Evolutionary conservation across 75 land plant genomes (phyloP).

Genomic region (Pinus taeda): DNA sequence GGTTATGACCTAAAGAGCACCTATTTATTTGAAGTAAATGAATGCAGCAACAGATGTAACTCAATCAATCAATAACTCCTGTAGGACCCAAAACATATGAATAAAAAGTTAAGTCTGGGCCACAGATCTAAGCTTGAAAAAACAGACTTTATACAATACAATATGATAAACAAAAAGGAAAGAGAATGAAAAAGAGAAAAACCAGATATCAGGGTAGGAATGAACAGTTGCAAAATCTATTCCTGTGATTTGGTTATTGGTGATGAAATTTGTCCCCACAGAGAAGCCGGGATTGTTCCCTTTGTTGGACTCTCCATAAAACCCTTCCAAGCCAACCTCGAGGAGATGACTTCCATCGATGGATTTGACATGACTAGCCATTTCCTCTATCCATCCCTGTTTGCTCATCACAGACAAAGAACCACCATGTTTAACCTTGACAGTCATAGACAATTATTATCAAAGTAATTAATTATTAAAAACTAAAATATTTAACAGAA

Average conservation of each 20-base stretch:
- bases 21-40: no score
- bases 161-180: no score
- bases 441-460: no score
- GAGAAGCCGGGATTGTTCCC: conserved; percentile 13
- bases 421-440: no score
- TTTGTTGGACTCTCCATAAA: conserved; percentile 27
- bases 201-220: conserved; percentile 61
- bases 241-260: conserved; percentile 26
- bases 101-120: not conserved
- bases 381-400: conserved; percentile 58
- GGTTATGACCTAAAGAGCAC: no score
- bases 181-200: not conserved
- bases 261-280: conserved; percentile 52
- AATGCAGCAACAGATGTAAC: no score
- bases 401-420: no score
- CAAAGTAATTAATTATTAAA: no score
- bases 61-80: no score
- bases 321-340: conserved; percentile 53
- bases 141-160: no score
- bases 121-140: not conserved
- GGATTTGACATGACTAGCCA: conserved; percentile 51
- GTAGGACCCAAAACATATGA: not conserved
- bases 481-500: no score
- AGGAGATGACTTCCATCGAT: conserved; percentile 50
- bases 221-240: conserved; percentile 63